Base-by-base conservation (phyloP, 2,329 filamentous ascomycete genomes). In the Phaeosphaeria sp. region DNA sequence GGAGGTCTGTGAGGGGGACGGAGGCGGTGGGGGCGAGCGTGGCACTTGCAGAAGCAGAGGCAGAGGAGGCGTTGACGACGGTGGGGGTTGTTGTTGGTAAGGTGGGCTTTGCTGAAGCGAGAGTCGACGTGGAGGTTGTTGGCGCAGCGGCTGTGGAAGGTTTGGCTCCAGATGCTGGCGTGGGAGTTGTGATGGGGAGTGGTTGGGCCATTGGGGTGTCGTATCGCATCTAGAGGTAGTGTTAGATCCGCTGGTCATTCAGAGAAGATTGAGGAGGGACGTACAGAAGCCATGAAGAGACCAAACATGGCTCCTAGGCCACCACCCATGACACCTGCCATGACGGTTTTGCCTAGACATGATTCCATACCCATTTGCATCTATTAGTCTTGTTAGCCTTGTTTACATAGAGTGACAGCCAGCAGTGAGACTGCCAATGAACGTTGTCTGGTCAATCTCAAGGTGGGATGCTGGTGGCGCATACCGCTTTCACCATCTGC, bases 261-360 rank as follows among this genome's bases (percentile, higher is more conserved):
- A 21, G 47, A 51, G 50, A 54, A 33, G 39, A 22, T 39, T 53
- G 25, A 9, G 25, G 25, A 25, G 49, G 59, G 30, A 83, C 90
- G 63, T 88, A 96, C 92, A 72, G 91, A 95, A 58, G 93, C 92
- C 94, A 98, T 99, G 83, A 99, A 99, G 71, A 98, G 85, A 67
- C 95, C 95, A 69, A 99, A 99, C 44, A 96, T 83, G 71, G 93
- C 95, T 62, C 95, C 95, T 65, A 99, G 89, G 39, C 89, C 95
- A 72, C 97, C 97, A 17, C 95, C 95, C 87, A 96, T 96, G 22
- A 90, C 91, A 56, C 94, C 95, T 0, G 93, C 91, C 80, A 99
- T 90, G 67, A 87, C 89, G 18, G 92, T 91, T 79, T 99, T 99
- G 56, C 89, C 89, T 22, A 90, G 87, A 76, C 95, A 99, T 33